Base-by-base conservation (phyloP, 805 yeast species). In the Monosporozyma solicola region DNA sequence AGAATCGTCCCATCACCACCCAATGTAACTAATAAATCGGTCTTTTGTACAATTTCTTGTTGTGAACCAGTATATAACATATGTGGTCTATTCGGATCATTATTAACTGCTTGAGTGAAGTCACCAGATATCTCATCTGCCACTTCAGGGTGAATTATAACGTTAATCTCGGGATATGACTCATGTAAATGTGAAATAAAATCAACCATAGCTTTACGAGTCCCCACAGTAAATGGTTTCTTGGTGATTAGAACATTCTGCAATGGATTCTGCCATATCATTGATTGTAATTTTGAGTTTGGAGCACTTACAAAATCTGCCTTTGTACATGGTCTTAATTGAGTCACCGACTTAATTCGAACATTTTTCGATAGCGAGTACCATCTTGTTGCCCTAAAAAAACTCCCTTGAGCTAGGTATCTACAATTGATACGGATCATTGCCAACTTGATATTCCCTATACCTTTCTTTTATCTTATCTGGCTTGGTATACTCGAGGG, bases 1-100 rank as follows among this genome's bases (percentile, higher is more conserved):
- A 91, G 68, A 52, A 89, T 88, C 0, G 97, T 91, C 5, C 98
- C 98, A 68, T 91, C 98, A 20, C 98, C 98, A n/a, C 98, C 98
- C 41, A 91, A 69, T 0, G 96, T 86, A 8, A 91, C 90, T 41
- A 91, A 71, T 45, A 91, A 67, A 63, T 91, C 98, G 0, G 96
- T 80, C 59, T 82, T 86, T 10, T 72, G 60, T 1, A 80, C 76
- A 45, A 89, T 80, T 9, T 82, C 85, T 10, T 73, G 69, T 16
- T 68, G 67, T 3, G 77, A 60, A 0, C 95, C 94, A 0, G 91
- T 79, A 61, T 75, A 81, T 1, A 87, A 59, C 5, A 71, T 59
- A 59, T 69, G 76, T 6, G 72, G 73, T 22, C 64, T 64, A 49
- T 58, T 60, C 10, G 59, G 70, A 57, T 51, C 67, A 43, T 62